Percentiles rank a stretch among this genome's conserved stretches.
These are phyloP conservation scores for Nothophoma quercina DNA, from an alignment of 2,329 filamentous ascomycete species.

Conservation along the genomic window DNA sequence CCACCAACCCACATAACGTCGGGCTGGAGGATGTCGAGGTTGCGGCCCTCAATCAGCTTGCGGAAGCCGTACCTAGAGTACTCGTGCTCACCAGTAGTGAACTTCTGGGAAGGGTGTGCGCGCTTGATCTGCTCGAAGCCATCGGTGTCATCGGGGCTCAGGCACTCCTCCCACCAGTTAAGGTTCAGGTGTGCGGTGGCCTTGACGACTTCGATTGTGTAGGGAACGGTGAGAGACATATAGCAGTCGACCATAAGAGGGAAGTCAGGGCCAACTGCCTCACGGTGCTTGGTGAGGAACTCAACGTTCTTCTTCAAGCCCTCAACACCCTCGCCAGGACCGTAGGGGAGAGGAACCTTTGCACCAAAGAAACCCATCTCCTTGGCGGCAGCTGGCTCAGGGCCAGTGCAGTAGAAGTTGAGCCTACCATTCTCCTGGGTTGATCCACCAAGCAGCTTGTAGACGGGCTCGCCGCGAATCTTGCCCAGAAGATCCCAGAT, in stretches of 20 bases:
- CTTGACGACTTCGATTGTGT: conserved; percentile 90
- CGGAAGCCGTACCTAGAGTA: conserved; percentile 95
- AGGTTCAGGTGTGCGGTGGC: conserved; percentile 84
- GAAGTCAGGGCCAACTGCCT: conserved; percentile 86
- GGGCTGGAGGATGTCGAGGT: conserved; percentile 92
- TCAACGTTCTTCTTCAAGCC: conserved; percentile 89
- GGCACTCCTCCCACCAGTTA: conserved; percentile 97
- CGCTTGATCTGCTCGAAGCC: conserved; percentile 90
- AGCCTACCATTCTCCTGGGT: conserved; percentile 73
- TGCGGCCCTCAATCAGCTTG: conserved; percentile 89
- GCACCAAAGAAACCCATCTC: conserved; percentile 88
- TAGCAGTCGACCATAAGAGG: conserved; percentile 96
- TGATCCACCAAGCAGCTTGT: conserved; percentile 92
- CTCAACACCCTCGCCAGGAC: conserved; percentile 82
- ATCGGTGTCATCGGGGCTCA: conserved; percentile 90
- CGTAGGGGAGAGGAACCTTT: conserved; percentile 90
- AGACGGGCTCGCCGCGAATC: conserved; percentile 89
- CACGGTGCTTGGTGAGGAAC: conserved; percentile 84
- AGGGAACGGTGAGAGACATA: conserved; percentile 92
- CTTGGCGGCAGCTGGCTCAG: conserved; percentile 80
- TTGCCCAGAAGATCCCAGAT: conserved; percentile 94
- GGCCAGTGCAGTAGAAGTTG: conserved; percentile 94
- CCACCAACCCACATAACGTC: conserved; percentile 98
- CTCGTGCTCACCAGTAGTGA: conserved; percentile 95
- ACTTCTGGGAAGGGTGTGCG: conserved; percentile 88